Percentiles rank a stretch among this genome's conserved stretches.
Evolutionary conservation across 495 filamentous ascomycete species (phyloP).

Genomic region (Glutinoglossum americanum): DNA sequence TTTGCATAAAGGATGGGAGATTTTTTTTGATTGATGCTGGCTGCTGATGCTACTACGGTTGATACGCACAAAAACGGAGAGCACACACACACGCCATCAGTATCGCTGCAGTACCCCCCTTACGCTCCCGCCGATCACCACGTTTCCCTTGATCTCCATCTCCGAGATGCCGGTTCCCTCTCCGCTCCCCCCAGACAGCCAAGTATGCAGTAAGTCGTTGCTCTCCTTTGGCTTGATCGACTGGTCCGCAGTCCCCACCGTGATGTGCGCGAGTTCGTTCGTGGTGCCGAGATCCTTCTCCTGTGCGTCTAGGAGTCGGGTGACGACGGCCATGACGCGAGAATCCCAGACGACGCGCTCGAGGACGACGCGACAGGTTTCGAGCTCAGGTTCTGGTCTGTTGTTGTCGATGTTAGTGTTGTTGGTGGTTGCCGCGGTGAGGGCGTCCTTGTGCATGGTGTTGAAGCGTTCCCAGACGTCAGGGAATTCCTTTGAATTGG

Average conservation of each 20-base stretch:
- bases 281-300: constrained; percentile 38
- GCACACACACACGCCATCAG: too few relatives aligned
- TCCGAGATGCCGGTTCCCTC: constrained; percentile 24
- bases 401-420: background rate
- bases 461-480: constrained; percentile 38
- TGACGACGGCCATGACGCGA: constrained; percentile 73
- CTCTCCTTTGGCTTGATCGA: constrained; percentile 81
- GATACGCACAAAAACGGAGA: too few relatives aligned
- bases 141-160: constrained; percentile 15
- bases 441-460: constrained; percentile 4
- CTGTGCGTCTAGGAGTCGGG: constrained; percentile 32
- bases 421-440: background rate
- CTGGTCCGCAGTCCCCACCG: constrained; percentile 53
- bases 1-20: too few relatives aligned
- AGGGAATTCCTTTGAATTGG: constrained; percentile 29
- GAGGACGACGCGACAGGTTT: constrained; percentile 31
- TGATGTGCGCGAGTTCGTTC: constrained; percentile 72
- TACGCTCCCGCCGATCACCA: constrained; percentile 20
- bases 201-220: constrained; percentile 56
- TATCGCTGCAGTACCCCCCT: background rate
- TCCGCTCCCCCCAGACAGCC: constrained; percentile 34
- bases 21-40: too few relatives aligned
- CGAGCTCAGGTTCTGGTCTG: constrained; percentile 19
- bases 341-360: constrained; percentile 60
- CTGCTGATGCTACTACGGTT: too few relatives aligned